Conservation (phyloP, 805 yeast species). For the Cyberlindnera amylophila region DNA sequence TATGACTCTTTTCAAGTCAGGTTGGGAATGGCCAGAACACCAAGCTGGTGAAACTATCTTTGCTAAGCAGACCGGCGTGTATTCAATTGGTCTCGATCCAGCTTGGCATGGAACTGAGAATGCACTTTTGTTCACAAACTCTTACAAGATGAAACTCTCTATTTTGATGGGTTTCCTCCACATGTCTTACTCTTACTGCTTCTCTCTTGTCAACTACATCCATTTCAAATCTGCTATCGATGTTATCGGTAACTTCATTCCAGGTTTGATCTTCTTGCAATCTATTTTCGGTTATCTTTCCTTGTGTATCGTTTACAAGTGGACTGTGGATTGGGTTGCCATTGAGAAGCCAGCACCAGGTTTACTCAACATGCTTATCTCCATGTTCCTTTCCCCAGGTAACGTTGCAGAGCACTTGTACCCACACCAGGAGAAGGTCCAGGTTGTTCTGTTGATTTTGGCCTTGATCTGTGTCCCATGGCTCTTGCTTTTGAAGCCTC, state of each 20-base stretch:
- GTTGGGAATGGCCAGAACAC: slow-evolving; percentile 86
- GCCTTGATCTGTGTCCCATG: slow-evolving; percentile 93
- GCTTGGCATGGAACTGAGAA: slow-evolving; percentile 98
- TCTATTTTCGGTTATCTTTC: slow-evolving; percentile 93
- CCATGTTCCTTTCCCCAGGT: slow-evolving; percentile 95
- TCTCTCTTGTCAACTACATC: slow-evolving; percentile 77
- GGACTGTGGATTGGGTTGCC: slow-evolving; percentile 90
- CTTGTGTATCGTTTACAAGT: slow-evolving; percentile 82
- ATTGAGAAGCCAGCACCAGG: slow-evolving; percentile 84
- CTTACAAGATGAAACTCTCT: slow-evolving; percentile 96
- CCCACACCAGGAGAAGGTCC: slow-evolving; percentile 74
- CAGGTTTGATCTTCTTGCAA: slow-evolving; percentile 93
- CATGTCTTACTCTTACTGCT: slow-evolving; percentile 86
- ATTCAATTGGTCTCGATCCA: slow-evolving; percentile 84
- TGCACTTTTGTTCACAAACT: slow-evolving; percentile 82
- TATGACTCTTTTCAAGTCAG: slow-evolving; percentile 78
- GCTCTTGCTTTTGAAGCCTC: slow-evolving; percentile 79
- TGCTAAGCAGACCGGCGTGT: slow-evolving; percentile 66
- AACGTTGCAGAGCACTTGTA: slow-evolving; percentile 75
- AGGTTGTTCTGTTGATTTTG: slow-evolving; percentile 62
- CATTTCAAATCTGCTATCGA: slow-evolving; percentile 72
- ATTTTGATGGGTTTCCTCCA: slow-evolving; percentile 91
- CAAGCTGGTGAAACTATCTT: slow-evolving; percentile 64
- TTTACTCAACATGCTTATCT: slow-evolving; percentile 87
- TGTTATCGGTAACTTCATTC: slow-evolving; percentile 87